Base-by-base conservation (phyloP, 2,329 filamentous ascomycete genomes). In the Epichloe hybrida region DNA sequence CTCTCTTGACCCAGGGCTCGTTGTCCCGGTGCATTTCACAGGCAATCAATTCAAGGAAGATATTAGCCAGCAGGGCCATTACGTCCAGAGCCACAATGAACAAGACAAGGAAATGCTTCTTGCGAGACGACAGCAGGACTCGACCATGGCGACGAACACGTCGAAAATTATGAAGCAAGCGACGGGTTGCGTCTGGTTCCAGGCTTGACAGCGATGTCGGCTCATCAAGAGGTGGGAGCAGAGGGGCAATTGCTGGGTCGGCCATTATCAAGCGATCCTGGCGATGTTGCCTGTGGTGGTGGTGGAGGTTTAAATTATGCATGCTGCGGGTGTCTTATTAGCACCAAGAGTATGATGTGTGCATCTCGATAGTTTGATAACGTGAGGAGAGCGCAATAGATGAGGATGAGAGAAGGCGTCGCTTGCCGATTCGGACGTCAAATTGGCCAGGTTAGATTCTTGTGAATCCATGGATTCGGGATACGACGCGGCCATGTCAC, bases 21-120 rank as follows among this genome's bases (percentile, higher is more conserved):
- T 68, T 56, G 35, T 63, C 54, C 38, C 64, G 60, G 44, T 68
- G 64, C 55, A 67, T 65, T 56, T 75, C 72, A 61, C 74, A 76
- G 15, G 72, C 69, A 50, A 74, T 68, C 15, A 76, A 64, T 27
- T 71, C 66, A 51, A 75, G 66, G 52, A 75, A 71, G 52, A 77
- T 67, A 52, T 74, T 73, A 44, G 65, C 64, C 41, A 76, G 60
- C 48, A 75, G 67, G 31, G 67, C 67, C 1, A 63, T 61, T 43
- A 74, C 70, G 54, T 76, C 73, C 39, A 75, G 61, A 4, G 70
- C 59, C 36, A 76, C 69, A 13, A 74, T 58, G 3, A 57, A 61
- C 55, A 76, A 62, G 54, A 74, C 58, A 46, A 69, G 45, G 59
- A 68, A 73, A 58, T 76, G 73, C 59, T 74, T 75, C 41, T 60